Evolutionary conservation across 148 eudicot species (phyloP).

Genomic region (Vaccinium vitisidaea): DNA sequence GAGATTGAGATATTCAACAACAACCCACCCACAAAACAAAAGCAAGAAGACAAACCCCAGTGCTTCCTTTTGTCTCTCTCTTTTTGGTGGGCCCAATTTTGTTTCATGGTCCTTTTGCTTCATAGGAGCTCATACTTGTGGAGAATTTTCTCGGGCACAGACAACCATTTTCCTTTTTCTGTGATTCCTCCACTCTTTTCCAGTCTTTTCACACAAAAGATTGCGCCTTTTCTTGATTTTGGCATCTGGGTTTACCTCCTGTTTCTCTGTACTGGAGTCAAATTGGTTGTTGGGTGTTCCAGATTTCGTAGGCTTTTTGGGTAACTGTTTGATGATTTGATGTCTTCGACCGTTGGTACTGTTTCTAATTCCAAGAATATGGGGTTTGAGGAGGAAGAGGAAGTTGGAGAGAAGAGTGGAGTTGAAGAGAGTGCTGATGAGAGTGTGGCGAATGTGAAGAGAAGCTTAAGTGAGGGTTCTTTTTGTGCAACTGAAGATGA

Average conservation of each 20-base stretch:
- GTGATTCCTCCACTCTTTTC: slow-evolving; percentile 7
- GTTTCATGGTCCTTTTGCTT: neutral
- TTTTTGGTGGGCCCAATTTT: slow-evolving; percentile 12
- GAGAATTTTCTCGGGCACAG: slow-evolving; percentile 16
- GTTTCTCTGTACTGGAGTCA: neutral
- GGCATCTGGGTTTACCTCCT: neutral
- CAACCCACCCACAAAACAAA: slow-evolving; percentile 6
- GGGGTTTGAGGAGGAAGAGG: slow-evolving; percentile 55
- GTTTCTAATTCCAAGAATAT: slow-evolving; percentile 31
- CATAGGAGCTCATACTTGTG: neutral
- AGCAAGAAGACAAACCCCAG: slow-evolving; percentile 18
- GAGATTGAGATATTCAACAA: slow-evolving; percentile 15
- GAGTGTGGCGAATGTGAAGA: slow-evolving; percentile 28
- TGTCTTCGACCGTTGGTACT: slow-evolving; percentile 33
- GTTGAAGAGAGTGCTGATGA: slow-evolving; percentile 24
- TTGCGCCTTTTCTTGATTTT: neutral
- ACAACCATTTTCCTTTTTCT: slow-evolving; percentile 12
- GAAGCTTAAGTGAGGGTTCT: slow-evolving; percentile 50
- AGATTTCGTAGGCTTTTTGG: neutral
- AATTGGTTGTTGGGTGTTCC: neutral
- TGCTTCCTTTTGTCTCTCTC: slow-evolving; percentile 17
- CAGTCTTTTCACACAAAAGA: neutral
- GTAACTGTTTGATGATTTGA: slow-evolving; percentile 26
- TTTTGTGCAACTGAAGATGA: slow-evolving; percentile 57
- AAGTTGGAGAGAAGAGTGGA: slow-evolving; percentile 32